phyloP scores from a whole-genome alignment of 169 alveolate genomes.

The Plasmodium cynomolgi region DNA sequence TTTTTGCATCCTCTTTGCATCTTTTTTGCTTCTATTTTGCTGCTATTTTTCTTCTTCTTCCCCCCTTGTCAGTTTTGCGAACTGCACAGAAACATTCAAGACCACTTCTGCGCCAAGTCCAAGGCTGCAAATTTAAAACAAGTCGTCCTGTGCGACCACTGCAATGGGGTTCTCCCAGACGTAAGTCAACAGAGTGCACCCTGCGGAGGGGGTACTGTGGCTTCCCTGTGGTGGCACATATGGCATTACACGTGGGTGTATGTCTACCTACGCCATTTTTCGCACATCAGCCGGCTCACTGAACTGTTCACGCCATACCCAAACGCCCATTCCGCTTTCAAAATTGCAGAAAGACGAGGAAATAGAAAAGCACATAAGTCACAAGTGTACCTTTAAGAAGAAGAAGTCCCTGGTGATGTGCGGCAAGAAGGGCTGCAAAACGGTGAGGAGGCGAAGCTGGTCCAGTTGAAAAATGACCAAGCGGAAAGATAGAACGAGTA shows the following conservation, averaged over 20 bases:
- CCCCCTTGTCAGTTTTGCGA: conserved; percentile 52
- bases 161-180: conserved; percentile 41
- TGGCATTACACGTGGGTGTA: neutral
- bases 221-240: neutral
- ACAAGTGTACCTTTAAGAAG: conserved; percentile 47
- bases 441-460: conserved; percentile 10
- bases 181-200: conserved; percentile 16
- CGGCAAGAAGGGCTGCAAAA: conserved; percentile 32
- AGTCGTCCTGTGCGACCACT: conserved; percentile 52
- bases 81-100: conserved; percentile 55
- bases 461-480: neutral
- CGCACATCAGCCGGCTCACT: neutral
- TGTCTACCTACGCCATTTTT: neutral
- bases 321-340: neutral
- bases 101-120: conserved; percentile 32
- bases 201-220: neutral
- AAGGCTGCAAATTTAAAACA: conserved; percentile 1
- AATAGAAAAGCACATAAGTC: conserved; percentile 39
- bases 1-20: too few relatives aligned
- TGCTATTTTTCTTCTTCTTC: neutral
- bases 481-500: neutral
- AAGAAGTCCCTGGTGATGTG: conserved; percentile 29
- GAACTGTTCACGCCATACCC: neutral
- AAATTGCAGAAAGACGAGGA: conserved; percentile 45
- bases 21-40: too few relatives aligned